Evolutionary conservation across 495 filamentous ascomycete genomes (phyloP).

Genomic region (Sordaria brevicollis): DNA sequence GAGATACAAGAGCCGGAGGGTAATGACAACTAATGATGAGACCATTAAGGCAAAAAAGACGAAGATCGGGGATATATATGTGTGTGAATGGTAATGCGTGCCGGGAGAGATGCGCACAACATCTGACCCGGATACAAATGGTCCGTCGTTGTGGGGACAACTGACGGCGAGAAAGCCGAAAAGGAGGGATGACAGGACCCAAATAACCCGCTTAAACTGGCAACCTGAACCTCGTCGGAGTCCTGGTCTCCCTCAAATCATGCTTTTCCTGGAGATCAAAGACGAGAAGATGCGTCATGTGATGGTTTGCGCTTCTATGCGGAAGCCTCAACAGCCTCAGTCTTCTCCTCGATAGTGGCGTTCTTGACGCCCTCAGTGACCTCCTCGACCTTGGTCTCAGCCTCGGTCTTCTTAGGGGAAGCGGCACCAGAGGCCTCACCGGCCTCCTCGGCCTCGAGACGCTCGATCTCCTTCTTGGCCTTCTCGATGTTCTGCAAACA

Average conservation of each 20-base stretch:
- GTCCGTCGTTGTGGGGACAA: background rate
- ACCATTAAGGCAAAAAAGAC: background rate
- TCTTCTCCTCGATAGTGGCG: slow-evolving; percentile 60
- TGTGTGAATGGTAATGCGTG: background rate
- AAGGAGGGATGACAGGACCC: background rate
- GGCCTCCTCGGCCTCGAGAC: slow-evolving; percentile 46
- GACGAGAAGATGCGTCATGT: background rate
- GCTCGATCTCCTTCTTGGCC: slow-evolving; percentile 53
- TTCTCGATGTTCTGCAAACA: slow-evolving; percentile 74
- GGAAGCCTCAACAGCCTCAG: slow-evolving; percentile 32
- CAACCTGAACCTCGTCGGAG: background rate
- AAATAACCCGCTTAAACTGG: background rate
- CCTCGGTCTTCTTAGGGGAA: slow-evolving; percentile 29
- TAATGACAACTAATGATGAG: background rate
- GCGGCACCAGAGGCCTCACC: slow-evolving; percentile 23
- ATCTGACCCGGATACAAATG: background rate
- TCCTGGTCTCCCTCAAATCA: background rate
- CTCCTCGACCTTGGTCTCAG: slow-evolving; percentile 30
- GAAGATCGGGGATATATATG: background rate
- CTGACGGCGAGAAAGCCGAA: background rate
- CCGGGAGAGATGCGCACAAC: background rate
- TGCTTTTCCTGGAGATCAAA: background rate
- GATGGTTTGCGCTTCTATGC: slow-evolving; percentile 1
- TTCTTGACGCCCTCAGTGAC: slow-evolving; percentile 54
- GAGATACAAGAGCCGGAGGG: background rate